Percentiles rank a stretch among this genome's conserved stretches.
Evolutionary conservation across 2,329 filamentous ascomycete genomes (phyloP).

Genomic region (Westerdykella aurantiaca): DNA sequence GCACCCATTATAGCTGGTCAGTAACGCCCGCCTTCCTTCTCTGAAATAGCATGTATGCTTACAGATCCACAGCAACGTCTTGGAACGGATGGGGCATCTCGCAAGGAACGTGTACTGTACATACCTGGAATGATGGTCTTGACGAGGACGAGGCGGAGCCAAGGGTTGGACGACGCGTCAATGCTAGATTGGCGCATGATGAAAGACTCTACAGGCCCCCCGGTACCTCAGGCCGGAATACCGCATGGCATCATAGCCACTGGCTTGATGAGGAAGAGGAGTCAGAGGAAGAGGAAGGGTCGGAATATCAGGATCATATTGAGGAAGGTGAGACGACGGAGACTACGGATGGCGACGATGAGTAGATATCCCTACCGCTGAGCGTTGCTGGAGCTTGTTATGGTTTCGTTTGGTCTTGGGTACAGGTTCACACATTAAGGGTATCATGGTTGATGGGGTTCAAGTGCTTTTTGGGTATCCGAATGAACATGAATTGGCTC

Average conservation of each 20-base stretch:
- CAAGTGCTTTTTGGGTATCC: no score
- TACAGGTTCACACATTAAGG: no score
- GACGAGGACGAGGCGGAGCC: slow-evolving; percentile 55
- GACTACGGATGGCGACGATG: not conserved
- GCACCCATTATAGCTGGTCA: slow-evolving; percentile 69
- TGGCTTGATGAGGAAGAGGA: not conserved
- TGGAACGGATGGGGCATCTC: slow-evolving; percentile 74
- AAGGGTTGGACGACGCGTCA: slow-evolving; percentile 30
- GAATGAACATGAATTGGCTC: not conserved
- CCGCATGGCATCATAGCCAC: not conserved
- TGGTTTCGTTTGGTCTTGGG: no score
- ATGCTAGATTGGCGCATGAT: slow-evolving; percentile 34
- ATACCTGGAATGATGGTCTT: slow-evolving; percentile 66
- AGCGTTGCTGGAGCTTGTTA: no score
- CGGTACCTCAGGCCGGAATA: not conserved
- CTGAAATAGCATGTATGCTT: no score
- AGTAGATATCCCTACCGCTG: not conserved
- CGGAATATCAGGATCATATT: slow-evolving; percentile 1
- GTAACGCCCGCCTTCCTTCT: slow-evolving; percentile 13
- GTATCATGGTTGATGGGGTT: no score
- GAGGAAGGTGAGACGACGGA: not conserved
- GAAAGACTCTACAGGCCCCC: slow-evolving; percentile 25
- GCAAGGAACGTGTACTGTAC: slow-evolving; percentile 69
- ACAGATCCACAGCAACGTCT: slow-evolving; percentile 58
- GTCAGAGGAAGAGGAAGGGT: slow-evolving; percentile 5